Evolutionary conservation across 495 filamentous ascomycete genomes (phyloP).

Genomic region (Hypomontagnella monticulosa): DNA sequence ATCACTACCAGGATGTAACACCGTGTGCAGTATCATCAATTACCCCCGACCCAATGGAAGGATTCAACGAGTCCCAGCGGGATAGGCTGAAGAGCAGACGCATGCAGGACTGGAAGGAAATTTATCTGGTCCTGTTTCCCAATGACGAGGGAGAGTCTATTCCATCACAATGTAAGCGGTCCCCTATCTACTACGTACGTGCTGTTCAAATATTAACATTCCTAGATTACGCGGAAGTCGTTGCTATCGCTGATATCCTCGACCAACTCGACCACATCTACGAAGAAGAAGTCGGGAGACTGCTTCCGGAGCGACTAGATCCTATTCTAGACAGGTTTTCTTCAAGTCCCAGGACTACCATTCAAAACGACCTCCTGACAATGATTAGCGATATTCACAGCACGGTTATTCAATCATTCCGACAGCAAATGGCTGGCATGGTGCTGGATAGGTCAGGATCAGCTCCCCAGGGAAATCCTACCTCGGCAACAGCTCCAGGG

Average conservation of each 20-base stretch:
- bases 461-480: background rate
- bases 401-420: background rate
- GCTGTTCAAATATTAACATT: background rate
- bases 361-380: background rate
- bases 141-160: background rate
- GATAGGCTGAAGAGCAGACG: background rate
- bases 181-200: background rate
- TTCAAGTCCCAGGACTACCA: background rate
- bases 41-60: constrained; percentile 1
- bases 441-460: background rate
- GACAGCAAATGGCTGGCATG: background rate
- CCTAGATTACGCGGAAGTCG: background rate
- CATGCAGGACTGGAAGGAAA: constrained; percentile 5
- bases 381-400: background rate
- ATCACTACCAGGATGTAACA: background rate
- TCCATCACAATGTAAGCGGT: background rate
- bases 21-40: background rate
- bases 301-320: background rate
- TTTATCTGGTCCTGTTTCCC: constrained; percentile 1
- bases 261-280: constrained; percentile 3
- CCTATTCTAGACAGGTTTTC: background rate
- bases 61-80: background rate
- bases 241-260: constrained; percentile 3
- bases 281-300: background rate
- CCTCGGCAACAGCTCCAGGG: background rate